phyloP scores from a whole-genome alignment of 2,329 filamentous ascomycete genomes.

The Aureobasidium sp. region DNA sequence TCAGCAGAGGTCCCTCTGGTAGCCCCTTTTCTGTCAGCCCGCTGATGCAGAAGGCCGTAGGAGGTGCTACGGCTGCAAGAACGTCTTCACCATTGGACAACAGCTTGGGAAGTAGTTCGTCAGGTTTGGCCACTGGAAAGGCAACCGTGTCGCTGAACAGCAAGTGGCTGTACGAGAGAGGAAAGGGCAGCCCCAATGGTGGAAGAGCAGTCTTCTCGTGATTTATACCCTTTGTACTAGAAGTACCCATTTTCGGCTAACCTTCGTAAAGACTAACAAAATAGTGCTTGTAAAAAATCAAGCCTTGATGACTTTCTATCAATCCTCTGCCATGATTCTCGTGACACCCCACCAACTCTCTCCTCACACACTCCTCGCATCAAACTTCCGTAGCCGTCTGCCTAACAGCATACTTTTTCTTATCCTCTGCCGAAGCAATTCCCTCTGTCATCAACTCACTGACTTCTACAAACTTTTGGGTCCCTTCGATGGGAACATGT shows the following conservation, averaged over 20 bases:
- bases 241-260: not conserved
- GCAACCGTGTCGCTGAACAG: slow-evolving; percentile 75
- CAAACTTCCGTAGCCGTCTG: slow-evolving; percentile 3
- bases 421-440: not conserved
- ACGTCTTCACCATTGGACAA: slow-evolving; percentile 39
- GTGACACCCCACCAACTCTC: not conserved
- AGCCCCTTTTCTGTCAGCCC: slow-evolving; percentile 35
- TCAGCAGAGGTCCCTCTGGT: slow-evolving; percentile 8
- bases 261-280: not conserved
- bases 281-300: not conserved
- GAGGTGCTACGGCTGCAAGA: slow-evolving; percentile 40
- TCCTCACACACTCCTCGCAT: not conserved
- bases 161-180: slow-evolving; percentile 91
- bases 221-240: not conserved
- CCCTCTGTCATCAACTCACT: not conserved
- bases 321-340: no score
- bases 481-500: slow-evolving; percentile 22
- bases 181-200: slow-evolving; percentile 46
- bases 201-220: slow-evolving; percentile 14
- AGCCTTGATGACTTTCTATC: not conserved
- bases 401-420: slow-evolving; percentile 6
- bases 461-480: slow-evolving; percentile 5
- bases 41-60: slow-evolving; percentile 61
- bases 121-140: slow-evolving; percentile 52
- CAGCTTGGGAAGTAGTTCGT: slow-evolving; percentile 41